Evolutionary conservation across 78 protist genomes (phyloP).

Genomic region (Planoprotostelium fungivorum): DNA sequence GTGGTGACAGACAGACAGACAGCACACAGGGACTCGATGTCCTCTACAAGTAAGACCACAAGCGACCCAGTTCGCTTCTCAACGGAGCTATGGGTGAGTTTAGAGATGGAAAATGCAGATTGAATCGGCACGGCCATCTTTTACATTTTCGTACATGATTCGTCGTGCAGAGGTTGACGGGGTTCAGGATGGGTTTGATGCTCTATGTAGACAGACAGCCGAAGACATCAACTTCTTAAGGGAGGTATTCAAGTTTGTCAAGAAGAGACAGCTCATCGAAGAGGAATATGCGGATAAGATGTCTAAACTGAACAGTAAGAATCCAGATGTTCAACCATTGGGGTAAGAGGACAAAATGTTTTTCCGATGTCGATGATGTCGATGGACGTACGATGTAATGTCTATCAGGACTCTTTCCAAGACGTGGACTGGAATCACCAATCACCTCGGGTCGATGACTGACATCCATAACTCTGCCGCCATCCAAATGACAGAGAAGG

Average conservation of each 20-base stretch:
- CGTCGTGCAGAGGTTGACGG: not conserved
- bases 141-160: no score
- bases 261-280: not conserved
- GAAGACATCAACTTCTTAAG: not conserved
- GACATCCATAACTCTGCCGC: not conserved
- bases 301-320: not conserved
- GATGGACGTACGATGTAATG: not conserved
- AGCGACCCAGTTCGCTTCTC: not conserved
- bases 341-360: not conserved
- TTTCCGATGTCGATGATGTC: no score
- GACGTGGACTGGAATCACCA: not conserved
- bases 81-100: not conserved
- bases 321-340: not conserved
- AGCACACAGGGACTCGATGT: no score
- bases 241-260: not conserved
- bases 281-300: not conserved
- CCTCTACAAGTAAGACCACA: no score
- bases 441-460: not conserved
- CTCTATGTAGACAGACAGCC: not conserved
- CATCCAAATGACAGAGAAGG: not conserved
- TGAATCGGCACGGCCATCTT: no score
- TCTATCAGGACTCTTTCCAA: not conserved
- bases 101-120: not conserved
- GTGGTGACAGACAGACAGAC: no score
- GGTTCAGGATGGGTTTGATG: not conserved